Conservation (phyloP, 2,329 filamentous ascomycete genomes). For the Pseudogymnoascus destructans region DNA sequence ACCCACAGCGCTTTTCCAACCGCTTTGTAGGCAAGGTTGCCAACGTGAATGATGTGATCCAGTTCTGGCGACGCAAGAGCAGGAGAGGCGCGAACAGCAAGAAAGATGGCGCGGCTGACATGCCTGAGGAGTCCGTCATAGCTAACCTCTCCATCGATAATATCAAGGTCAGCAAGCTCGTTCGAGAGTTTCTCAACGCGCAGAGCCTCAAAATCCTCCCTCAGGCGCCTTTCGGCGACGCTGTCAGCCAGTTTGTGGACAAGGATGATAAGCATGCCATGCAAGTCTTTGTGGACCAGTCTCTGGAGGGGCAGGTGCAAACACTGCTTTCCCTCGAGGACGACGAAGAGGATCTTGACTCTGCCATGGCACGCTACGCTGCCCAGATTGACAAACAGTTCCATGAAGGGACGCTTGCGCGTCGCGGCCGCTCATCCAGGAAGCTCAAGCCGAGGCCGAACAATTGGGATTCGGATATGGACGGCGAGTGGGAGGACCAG, state of each 20-base stretch:
- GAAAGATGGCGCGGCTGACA: constrained; percentile 37
- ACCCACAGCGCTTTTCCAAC: constrained; percentile 91
- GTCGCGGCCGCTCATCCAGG: constrained; percentile 26
- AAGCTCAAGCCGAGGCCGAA: constrained; percentile 64
- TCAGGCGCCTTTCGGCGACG: constrained; percentile 84
- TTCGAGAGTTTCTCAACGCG: constrained; percentile 72
- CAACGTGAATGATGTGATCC: constrained; percentile 85
- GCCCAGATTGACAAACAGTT: constrained; percentile 59
- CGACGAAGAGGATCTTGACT: constrained; percentile 56
- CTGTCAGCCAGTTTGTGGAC: constrained; percentile 81
- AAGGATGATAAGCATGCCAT: constrained; percentile 93
- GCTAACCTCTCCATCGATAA: constrained; percentile 53
- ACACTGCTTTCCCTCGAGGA: constrained; percentile 55
- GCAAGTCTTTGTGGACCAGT: constrained; percentile 65
- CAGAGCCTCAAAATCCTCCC: constrained; percentile 89
- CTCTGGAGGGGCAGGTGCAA: constrained; percentile 55
- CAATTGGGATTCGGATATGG: constrained; percentile 78
- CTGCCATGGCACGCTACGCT: constrained; percentile 61
- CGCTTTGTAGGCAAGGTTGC: constrained; percentile 82
- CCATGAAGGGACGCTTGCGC: constrained; percentile 43
- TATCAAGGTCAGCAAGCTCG: constrained; percentile 78
- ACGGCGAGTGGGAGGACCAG: constrained; percentile 75
- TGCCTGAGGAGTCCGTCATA: constrained; percentile 52
- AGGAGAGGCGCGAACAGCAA: constrained; percentile 30
- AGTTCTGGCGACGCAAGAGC: constrained; percentile 85